Conservation (phyloP, 164 flowering plant species). For the Macadamia tetraphylla region DNA sequence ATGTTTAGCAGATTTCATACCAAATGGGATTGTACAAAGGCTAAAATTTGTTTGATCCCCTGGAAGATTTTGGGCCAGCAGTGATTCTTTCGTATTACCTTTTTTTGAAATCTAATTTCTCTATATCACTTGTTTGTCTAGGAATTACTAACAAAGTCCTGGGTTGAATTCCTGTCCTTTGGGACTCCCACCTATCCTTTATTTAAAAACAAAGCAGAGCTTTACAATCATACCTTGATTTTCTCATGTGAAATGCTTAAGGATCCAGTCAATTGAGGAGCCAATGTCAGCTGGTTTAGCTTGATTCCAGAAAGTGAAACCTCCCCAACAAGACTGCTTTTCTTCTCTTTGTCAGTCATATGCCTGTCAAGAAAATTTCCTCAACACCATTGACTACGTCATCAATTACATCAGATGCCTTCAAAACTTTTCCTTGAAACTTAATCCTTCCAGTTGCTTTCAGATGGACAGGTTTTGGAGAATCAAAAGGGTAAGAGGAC, state of each 20-base stretch:
- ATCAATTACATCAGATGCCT: conserved; percentile 12
- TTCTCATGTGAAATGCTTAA: conserved; percentile 56
- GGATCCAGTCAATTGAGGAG: conserved; percentile 82
- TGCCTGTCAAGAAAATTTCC: conserved; percentile 13
- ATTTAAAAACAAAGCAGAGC: no score
- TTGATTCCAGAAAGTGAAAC: conserved; percentile 77
- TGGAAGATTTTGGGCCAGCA: no score
- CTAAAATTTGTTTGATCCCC: no score
- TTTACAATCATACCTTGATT: conserved; percentile 55
- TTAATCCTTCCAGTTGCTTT: conserved; percentile 94
- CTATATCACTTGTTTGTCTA: no score
- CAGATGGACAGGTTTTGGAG: conserved; percentile 77
- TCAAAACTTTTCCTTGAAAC: conserved; percentile 75
- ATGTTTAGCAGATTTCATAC: no score
- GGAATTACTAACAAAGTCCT: no score
- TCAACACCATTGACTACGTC: conserved; percentile 19
- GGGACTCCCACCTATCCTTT: no score
- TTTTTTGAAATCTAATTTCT: no score
- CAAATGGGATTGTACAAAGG: no score
- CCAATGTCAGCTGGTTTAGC: conserved; percentile 85
- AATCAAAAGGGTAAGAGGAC: conserved; percentile 75
- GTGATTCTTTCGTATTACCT: no score
- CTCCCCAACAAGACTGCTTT: conserved; percentile 65
- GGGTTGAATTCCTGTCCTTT: no score
- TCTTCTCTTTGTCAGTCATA: conserved; percentile 23